A percentile compares a stretch with the other conserved stretches of the same genome.
These are phyloP conservation scores for Candida dajiaensis DNA, from an alignment of 805 yeast genomes.

Conservation along the genomic window DNA sequence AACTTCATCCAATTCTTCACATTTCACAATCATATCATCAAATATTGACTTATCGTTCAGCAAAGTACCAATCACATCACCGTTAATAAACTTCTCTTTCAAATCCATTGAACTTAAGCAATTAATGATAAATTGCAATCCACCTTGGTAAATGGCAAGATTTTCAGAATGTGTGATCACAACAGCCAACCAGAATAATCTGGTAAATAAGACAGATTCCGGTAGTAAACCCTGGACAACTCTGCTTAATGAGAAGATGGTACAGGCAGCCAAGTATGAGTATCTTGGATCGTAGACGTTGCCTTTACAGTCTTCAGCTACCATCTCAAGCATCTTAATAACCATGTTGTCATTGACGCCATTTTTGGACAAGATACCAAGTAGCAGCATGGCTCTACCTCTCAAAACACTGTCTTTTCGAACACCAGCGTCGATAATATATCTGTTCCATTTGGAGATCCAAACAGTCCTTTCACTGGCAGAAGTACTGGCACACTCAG, in stretches of 20 bases:
- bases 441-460: slow-evolving; percentile 61
- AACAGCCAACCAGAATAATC: slow-evolving; percentile 34
- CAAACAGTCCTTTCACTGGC: slow-evolving; percentile 46
- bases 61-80: slow-evolving; percentile 21
- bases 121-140: slow-evolving; percentile 31
- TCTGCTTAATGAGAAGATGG: slow-evolving; percentile 34
- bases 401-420: slow-evolving; percentile 52
- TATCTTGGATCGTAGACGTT: slow-evolving; percentile 21
- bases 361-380: slow-evolving; percentile 60
- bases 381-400: slow-evolving; percentile 58
- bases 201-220: slow-evolving; percentile 24
- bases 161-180: slow-evolving; percentile 28
- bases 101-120: slow-evolving; percentile 28
- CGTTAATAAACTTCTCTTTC: slow-evolving; percentile 25
- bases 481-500: slow-evolving; percentile 41
- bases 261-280: slow-evolving; percentile 26
- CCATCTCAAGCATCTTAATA: slow-evolving; percentile 29
- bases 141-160: slow-evolving; percentile 34
- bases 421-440: slow-evolving; percentile 58
- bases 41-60: slow-evolving; percentile 27
- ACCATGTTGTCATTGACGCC: slow-evolving; percentile 58
- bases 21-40: slow-evolving; percentile 33
- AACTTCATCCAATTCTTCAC: slow-evolving; percentile 38
- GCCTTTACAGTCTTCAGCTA: slow-evolving; percentile 27
- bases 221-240: slow-evolving; percentile 33